These are phyloP conservation scores for Aurantiochytrium sp. DNA, from an alignment of 108 stramenopile genomes.

Conservation along the genomic window DNA sequence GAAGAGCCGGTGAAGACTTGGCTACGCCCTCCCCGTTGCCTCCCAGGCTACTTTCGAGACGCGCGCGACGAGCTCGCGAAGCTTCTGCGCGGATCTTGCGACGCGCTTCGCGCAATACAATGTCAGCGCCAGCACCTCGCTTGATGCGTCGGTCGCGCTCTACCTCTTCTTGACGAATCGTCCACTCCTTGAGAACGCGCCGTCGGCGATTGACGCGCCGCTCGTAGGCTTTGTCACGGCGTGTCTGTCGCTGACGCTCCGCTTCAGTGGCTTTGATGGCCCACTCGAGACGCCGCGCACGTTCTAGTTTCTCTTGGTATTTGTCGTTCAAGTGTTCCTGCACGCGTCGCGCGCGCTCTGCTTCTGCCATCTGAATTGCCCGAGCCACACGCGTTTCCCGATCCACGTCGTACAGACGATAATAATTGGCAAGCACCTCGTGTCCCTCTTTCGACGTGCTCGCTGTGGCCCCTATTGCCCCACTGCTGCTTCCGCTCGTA, in stretches of 20 bases:
- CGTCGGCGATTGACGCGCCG: background rate
- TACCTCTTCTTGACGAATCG: background rate
- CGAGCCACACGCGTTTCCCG: background rate
- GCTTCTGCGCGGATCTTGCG: background rate
- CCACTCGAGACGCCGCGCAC: background rate
- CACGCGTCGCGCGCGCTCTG: background rate
- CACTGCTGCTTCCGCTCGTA: too few species aligned
- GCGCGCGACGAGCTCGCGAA: background rate
- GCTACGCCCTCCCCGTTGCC: background rate
- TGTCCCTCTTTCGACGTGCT: background rate
- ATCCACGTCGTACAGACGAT: background rate
- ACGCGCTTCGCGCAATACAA: background rate
- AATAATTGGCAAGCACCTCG: background rate
- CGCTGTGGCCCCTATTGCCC: background rate
- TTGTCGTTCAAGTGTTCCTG: background rate
- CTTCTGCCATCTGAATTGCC: background rate
- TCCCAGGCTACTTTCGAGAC: background rate
- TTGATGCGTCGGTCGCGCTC: background rate
- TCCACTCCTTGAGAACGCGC: background rate
- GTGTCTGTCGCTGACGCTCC: background rate
- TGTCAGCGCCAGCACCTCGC: background rate
- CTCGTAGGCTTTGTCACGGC: background rate
- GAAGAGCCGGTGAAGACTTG: background rate
- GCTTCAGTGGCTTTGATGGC: background rate
- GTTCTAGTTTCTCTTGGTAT: background rate